Conservation (phyloP, 2,329 filamentous ascomycete species). For the Colletotrichum aenigma region DNA sequence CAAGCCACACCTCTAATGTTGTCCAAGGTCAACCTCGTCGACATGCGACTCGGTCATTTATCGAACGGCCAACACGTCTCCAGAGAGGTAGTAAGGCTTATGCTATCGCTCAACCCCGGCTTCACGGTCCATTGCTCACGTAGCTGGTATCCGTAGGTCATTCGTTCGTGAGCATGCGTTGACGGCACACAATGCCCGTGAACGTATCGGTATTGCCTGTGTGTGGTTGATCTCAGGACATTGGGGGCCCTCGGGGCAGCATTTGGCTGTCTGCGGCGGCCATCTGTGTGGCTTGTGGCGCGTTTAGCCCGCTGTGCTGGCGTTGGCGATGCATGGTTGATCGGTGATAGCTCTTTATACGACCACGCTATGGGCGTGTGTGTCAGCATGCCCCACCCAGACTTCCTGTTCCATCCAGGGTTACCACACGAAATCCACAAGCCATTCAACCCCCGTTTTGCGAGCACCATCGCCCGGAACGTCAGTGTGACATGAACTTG, state of each 20-base stretch:
- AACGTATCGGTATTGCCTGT: neutral
- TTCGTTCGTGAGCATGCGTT: neutral
- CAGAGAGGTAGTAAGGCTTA: neutral
- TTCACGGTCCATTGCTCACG: neutral
- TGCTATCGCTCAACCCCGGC: neutral
- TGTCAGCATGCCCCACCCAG: neutral
- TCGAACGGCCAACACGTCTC: neutral
- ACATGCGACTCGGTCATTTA: neutral
- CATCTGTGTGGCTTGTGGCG: slow-evolving; percentile 10
- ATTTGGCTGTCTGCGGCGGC: slow-evolving; percentile 1
- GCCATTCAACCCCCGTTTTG: slow-evolving; percentile 1
- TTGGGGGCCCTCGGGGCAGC: neutral
- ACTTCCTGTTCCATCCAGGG: neutral
- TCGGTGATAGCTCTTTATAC: neutral
- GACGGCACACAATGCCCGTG: neutral
- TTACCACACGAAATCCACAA: neutral
- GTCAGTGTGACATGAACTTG: neutral
- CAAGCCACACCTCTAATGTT: neutral
- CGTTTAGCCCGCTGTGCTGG: neutral
- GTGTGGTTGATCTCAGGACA: neutral
- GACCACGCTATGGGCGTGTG: neutral
- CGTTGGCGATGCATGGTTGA: neutral
- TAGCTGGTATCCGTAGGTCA: neutral
- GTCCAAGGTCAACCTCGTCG: neutral
- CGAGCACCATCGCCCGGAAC: neutral